A percentile compares a stretch with the other conserved stretches of the same genome.
phyloP scores from a whole-genome alignment of 768 basidiomycete species.

The Terana coerulea region DNA sequence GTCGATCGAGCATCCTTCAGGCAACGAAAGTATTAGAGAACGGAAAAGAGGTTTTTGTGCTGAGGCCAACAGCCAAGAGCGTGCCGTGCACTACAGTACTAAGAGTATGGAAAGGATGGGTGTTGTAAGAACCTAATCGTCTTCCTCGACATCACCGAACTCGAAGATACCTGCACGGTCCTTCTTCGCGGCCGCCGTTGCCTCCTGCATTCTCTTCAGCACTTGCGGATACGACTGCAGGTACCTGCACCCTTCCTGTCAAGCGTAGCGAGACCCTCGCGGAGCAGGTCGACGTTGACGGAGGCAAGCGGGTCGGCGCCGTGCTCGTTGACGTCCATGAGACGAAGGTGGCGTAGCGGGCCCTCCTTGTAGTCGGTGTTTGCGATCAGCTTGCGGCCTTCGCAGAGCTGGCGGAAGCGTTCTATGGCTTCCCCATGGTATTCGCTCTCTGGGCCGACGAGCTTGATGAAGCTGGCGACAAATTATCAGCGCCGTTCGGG shows the following conservation, averaged over 20 bases:
- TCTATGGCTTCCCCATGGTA: constrained; percentile 83
- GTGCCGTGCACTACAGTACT: no score
- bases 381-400: constrained; percentile 95
- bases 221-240: constrained; percentile 66
- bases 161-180: constrained; percentile 84
- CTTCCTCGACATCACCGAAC: constrained; percentile 88
- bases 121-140: constrained; percentile 38
- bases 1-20: no score
- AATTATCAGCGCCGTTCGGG: neutral
- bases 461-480: constrained; percentile 72
- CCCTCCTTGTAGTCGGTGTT: constrained; percentile 89
- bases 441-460: constrained; percentile 77
- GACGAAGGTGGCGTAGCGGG: constrained; percentile 74
- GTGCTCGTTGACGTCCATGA: constrained; percentile 73
- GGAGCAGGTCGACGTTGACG: constrained; percentile 85
- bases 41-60: no score
- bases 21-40: no score
- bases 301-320: constrained; percentile 59
- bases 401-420: constrained; percentile 80
- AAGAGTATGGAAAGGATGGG: neutral
- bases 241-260: constrained; percentile 80
- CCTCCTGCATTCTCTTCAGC: constrained; percentile 58
- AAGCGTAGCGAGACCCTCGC: constrained; percentile 81
- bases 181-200: constrained; percentile 61
- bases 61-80: no score